A percentile compares a stretch with the other conserved stretches of the same genome.
These are phyloP conservation scores for Talaromyces wortmannii DNA, from an alignment of 495 filamentous ascomycete species.

Conservation along the genomic window DNA sequence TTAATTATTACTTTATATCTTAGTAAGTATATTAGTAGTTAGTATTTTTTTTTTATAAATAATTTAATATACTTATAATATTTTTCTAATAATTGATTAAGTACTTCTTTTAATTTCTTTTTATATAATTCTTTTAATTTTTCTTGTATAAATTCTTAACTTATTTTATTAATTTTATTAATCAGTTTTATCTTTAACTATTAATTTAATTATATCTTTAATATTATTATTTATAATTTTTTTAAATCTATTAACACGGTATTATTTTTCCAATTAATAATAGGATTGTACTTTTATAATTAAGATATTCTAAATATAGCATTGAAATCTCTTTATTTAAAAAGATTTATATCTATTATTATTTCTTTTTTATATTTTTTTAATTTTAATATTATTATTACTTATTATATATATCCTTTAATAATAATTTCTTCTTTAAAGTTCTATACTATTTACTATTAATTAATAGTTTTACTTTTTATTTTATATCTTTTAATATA, in stretches of 20 bases:
- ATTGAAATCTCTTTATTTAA: no score
- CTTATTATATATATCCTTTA: no score
- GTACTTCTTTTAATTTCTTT: neutral
- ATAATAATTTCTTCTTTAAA: no score
- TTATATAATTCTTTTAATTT: neutral
- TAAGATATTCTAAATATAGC: no score
- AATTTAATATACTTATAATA: constrained; percentile 6
- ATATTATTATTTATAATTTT: neutral
- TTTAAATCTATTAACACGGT: neutral
- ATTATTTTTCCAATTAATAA: neutral
- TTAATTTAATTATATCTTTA: neutral
- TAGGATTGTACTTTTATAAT: neutral
- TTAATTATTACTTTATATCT: neutral
- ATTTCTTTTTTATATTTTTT: no score
- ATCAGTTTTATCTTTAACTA: constrained; percentile 3
- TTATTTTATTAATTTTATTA: constrained; percentile 2
- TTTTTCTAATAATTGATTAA: neutral
- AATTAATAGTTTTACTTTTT: no score
- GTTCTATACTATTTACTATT: no score
- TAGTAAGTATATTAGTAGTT: neutral
- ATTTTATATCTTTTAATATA: no score
- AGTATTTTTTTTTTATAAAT: constrained; percentile 3
- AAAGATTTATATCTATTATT: no score
- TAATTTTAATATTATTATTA: no score
- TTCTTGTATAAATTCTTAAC: neutral